These are phyloP conservation scores for Paraconiothyrium sp. DNA, from an alignment of 2,329 filamentous ascomycete species.

Conservation along the genomic window DNA sequence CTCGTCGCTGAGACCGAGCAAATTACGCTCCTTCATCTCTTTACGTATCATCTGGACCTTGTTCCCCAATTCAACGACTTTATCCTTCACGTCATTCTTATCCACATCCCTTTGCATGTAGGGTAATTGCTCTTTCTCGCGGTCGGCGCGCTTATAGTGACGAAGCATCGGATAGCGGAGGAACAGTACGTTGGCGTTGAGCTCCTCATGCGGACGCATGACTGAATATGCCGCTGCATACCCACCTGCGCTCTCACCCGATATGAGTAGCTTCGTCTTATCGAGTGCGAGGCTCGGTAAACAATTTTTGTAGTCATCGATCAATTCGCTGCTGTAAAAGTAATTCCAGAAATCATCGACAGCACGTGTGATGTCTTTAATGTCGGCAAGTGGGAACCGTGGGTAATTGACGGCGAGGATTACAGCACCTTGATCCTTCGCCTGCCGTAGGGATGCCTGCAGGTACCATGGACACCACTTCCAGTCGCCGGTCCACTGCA, in stretches of 20 bases:
- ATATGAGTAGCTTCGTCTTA: constrained; percentile 20
- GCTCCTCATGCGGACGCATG: not conserved
- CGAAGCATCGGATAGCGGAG: constrained; percentile 14
- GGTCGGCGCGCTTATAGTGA: not conserved
- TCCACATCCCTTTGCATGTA: not conserved
- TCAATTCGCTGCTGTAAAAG: not conserved
- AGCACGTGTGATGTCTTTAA: not conserved
- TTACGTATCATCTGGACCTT: not conserved
- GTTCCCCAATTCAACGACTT: not conserved
- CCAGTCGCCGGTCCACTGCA: not conserved
- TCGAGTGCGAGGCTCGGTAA: not conserved
- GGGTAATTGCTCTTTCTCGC: not conserved
- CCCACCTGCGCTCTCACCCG: constrained; percentile 43
- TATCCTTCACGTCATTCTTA: not conserved
- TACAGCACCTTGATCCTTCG: not conserved
- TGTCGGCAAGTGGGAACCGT: not conserved
- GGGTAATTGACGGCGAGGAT: not conserved
- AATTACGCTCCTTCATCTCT: not conserved
- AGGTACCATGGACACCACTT: not conserved
- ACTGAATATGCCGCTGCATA: constrained; percentile 34
- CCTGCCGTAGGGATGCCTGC: not conserved
- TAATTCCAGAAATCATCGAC: not conserved
- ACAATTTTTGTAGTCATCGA: not conserved
- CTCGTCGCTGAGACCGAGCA: not conserved
- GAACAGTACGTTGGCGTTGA: not conserved